Conservation (phyloP, 257 asterid genomes). For the Przewalskia tangutica region DNA sequence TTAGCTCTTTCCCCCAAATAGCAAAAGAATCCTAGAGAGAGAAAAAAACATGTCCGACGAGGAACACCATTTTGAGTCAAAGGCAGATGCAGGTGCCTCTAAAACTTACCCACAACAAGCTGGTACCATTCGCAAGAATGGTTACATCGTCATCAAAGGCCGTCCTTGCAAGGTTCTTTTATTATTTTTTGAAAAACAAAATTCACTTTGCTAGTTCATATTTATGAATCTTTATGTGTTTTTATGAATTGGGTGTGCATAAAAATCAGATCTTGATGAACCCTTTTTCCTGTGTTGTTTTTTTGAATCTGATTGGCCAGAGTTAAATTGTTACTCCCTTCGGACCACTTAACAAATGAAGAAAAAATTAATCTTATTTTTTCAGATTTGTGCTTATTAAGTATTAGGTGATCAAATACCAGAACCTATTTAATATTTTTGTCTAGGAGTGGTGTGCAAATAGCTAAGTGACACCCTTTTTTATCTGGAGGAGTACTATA, state of each 20-base stretch:
- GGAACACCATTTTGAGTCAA: slow-evolving; percentile 71
- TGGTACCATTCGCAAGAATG: slow-evolving; percentile 74
- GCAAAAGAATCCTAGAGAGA: neutral
- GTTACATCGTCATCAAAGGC: slow-evolving; percentile 62
- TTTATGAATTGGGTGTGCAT: neutral
- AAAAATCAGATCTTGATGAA: neutral
- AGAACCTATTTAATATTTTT: too few species aligned
- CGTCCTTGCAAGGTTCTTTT: slow-evolving; percentile 71
- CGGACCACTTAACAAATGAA: too few species aligned
- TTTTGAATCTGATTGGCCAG: neutral
- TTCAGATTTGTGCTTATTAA: too few species aligned
- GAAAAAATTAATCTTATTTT: too few species aligned
- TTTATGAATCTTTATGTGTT: neutral
- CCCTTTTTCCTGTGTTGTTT: neutral
- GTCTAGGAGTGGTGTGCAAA: too few species aligned
- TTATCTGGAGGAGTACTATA: too few species aligned
- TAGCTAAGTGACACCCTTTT: too few species aligned
- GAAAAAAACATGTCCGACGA: slow-evolving; percentile 63
- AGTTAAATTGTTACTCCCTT: too few species aligned
- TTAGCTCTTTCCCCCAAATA: neutral
- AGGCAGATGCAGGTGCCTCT: slow-evolving; percentile 77
- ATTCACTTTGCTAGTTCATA: neutral
- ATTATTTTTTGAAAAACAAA: neutral
- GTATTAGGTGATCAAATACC: too few species aligned
- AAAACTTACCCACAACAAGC: slow-evolving; percentile 80